phyloP scores from a whole-genome alignment of 495 filamentous ascomycete genomes.

The Lophiostoma macrostomum region DNA sequence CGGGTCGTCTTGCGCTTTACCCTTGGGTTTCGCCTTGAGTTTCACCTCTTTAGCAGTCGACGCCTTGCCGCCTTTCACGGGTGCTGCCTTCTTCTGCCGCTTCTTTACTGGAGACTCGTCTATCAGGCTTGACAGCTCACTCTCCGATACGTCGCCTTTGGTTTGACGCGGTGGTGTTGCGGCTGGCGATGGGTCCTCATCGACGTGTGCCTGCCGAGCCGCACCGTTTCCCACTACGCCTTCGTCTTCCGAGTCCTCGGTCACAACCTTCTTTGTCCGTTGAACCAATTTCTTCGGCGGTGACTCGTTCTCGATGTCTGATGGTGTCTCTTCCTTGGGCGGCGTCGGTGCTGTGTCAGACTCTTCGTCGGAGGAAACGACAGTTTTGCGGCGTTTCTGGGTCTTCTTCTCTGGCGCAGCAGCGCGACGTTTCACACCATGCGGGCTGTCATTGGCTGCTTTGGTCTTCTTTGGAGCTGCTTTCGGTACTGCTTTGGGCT shows the following conservation, averaged over 20 bases:
- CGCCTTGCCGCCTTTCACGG: slow-evolving; percentile 25
- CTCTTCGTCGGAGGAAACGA: slow-evolving; percentile 23
- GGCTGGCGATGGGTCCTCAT: too few relatives aligned
- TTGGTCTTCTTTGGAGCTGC: slow-evolving; percentile 26
- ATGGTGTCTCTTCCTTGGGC: slow-evolving; percentile 5
- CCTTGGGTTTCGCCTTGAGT: slow-evolving; percentile 36
- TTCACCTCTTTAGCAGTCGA: slow-evolving; percentile 24
- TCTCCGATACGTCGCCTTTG: slow-evolving; percentile 59
- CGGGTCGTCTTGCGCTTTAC: slow-evolving; percentile 53
- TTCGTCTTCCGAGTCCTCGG: slow-evolving; percentile 25
- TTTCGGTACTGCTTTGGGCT: slow-evolving; percentile 22
- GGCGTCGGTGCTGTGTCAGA: slow-evolving; percentile 3
- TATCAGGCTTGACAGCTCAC: slow-evolving; percentile 73
- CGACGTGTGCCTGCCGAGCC: not conserved
- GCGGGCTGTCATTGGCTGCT: not conserved
- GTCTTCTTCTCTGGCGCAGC: slow-evolving; percentile 17
- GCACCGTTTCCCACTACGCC: not conserved
- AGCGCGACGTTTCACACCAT: slow-evolving; percentile 25
- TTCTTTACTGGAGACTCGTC: slow-evolving; percentile 64
- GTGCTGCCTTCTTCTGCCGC: slow-evolving; percentile 43
- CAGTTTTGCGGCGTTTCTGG: slow-evolving; percentile 30
- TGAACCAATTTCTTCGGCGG: slow-evolving; percentile 17
- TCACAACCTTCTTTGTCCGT: slow-evolving; percentile 16
- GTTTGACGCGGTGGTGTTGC: too few relatives aligned
- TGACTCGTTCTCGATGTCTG: slow-evolving; percentile 18